Base-by-base conservation (phyloP, 805 yeast species). In the Groenewaldozyma salmanticensis region DNA sequence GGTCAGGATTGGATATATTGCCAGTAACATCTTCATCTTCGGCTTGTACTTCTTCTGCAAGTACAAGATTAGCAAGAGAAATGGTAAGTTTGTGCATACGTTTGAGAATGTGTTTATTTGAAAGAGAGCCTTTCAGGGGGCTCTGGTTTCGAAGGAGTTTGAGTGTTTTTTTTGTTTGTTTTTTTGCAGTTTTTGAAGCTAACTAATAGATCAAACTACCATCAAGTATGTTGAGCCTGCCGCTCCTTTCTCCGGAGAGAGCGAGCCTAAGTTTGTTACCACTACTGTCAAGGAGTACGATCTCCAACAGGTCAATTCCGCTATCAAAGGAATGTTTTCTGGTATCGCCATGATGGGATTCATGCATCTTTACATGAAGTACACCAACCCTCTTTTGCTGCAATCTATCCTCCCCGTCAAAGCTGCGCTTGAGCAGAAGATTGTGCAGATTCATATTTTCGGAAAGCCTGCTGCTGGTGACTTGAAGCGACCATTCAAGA, bases 281-380 rank as follows among this genome's bases (percentile, higher is more conserved):
- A 86, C 96, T 51, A 90, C 97, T 40, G 86, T 87, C 50, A 85
- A 78, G 71, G 96, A 92, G 54, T 92, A 92, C 71, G 98, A 92
- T 65, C 74, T 88, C 62, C 73, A 78, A 59, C 96, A 90, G 69
- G 74, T 90, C 47, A 78, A 83, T 63, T 46, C 75, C 39, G 79
- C 86, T 45, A 73, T 88, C 64, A 86, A 83, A 66, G 17, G 11
- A 24, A 75, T 86, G 52, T 79, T 81, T 72, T 83, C 94, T 49
- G 82, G 94, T 50, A 60, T 88, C 53, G 96, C 94, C 55, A 86
- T 92, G 95, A 88, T 92, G 88, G 94, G 81, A 20, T 83, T 90
- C 79, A 88, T 90, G 97, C 98, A 92, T 66, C 59, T 92, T 48
- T 90, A 90, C 77, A 77, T 92, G 94, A 82, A 86, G 67, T 92